phyloP scores from a whole-genome alignment of 176 grass and related monocot genomes.

The Olyra latifolia region DNA sequence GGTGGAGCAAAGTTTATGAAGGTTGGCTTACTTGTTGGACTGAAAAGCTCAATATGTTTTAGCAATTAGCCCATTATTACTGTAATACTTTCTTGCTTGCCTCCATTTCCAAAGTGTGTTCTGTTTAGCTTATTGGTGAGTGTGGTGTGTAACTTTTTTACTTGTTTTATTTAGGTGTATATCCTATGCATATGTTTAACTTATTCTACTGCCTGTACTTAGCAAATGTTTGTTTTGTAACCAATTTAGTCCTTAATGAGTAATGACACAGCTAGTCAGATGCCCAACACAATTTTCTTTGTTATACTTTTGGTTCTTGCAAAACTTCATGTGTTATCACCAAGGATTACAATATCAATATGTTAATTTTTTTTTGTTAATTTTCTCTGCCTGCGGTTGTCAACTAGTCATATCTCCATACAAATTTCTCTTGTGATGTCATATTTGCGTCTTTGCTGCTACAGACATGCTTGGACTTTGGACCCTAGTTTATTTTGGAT shows the following conservation, averaged over 20 bases:
- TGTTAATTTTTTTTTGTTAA: slow-evolving; percentile 12
- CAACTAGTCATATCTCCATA: slow-evolving; percentile 1
- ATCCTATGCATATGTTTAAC: background rate
- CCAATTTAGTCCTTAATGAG: background rate
- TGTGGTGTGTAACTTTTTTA: background rate
- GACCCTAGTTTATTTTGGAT: background rate
- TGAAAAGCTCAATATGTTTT: background rate
- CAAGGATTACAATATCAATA: background rate
- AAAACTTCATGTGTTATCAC: background rate
- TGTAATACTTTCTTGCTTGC: background rate
- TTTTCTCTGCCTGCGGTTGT: slow-evolving; percentile 12
- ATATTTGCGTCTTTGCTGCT: slow-evolving; percentile 13
- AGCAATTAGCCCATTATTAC: background rate
- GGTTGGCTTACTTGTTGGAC: slow-evolving; percentile 25
- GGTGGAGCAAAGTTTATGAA: slow-evolving; percentile 93
- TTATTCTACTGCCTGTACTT: background rate
- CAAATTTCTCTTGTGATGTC: background rate
- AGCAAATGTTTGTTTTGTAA: slow-evolving; percentile 5
- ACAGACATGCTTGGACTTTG: background rate
- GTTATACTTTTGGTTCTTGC: background rate
- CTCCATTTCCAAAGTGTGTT: background rate
- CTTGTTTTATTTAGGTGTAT: background rate
- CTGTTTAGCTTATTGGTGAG: background rate
- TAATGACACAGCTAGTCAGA: background rate
- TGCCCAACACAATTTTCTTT: background rate